Evolutionary conservation across 1,139 yeast species (phyloP).

Genomic region (Yamadazyma conglobata): DNA sequence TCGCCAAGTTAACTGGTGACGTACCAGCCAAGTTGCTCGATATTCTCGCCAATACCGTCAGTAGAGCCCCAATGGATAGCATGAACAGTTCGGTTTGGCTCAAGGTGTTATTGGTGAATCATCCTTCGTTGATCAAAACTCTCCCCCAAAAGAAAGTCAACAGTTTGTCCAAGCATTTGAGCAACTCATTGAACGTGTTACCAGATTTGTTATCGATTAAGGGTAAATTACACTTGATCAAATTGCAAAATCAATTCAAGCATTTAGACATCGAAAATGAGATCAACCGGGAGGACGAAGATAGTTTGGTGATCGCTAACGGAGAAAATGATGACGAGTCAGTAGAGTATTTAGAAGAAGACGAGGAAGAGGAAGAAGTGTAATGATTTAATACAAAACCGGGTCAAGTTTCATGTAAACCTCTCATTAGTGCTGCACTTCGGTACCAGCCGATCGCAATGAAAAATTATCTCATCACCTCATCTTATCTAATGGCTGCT

Average conservation of each 20-base stretch:
- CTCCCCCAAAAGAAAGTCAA: slow-evolving; percentile 9
- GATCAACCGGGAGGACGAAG: slow-evolving; percentile 15
- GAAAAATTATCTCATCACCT: slow-evolving; percentile 1
- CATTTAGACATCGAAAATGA: slow-evolving; percentile 24
- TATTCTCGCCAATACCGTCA: slow-evolving; percentile 30
- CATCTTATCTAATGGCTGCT: slow-evolving; percentile 1
- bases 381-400: too few relatives aligned
- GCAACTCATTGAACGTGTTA: slow-evolving; percentile 32
- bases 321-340: slow-evolving; percentile 46
- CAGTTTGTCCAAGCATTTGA: slow-evolving; percentile 21
- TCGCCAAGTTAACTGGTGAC: slow-evolving; percentile 21
- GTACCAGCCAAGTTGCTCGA: slow-evolving; percentile 28
- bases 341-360: slow-evolving; percentile 12
- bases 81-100: slow-evolving; percentile 43
- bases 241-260: slow-evolving; percentile 38
- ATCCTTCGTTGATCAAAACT: slow-evolving; percentile 20
- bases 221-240: slow-evolving; percentile 42
- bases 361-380: too few relatives aligned
- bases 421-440: too few relatives aligned
- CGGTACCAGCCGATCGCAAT: slow-evolving; percentile 1
- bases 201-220: slow-evolving; percentile 41
- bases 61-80: slow-evolving; percentile 31
- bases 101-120: slow-evolving; percentile 45
- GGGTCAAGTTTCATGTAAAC: too few relatives aligned
- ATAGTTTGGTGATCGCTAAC: slow-evolving; percentile 30